Evolutionary conservation across 495 filamentous ascomycete genomes (phyloP).

Genomic region (Amniculicola lignicola): DNA sequence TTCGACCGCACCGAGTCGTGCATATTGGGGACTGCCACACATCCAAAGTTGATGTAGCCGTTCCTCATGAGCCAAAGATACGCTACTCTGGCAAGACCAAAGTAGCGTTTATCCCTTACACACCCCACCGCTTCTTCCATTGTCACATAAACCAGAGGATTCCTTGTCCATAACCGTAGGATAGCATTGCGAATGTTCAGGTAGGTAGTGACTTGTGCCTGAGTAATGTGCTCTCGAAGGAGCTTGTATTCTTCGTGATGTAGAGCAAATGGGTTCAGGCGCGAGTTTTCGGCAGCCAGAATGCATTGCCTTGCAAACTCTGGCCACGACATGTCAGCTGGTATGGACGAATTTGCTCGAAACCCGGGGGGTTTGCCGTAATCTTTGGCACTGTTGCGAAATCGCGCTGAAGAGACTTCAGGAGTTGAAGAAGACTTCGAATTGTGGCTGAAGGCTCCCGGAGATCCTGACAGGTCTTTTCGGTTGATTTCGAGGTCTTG

Average conservation of each 20-base stretch:
- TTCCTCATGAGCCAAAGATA: slow-evolving; percentile 88
- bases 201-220: slow-evolving; percentile 90
- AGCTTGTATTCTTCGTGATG: slow-evolving; percentile 82
- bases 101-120: slow-evolving; percentile 86
- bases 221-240: slow-evolving; percentile 75
- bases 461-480: not conserved
- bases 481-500: not conserved
- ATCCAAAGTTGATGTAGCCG: slow-evolving; percentile 97
- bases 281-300: slow-evolving; percentile 79
- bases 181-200: slow-evolving; percentile 96
- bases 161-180: slow-evolving; percentile 82
- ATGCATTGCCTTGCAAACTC: slow-evolving; percentile 88
- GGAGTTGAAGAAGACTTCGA: slow-evolving; percentile 20
- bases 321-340: slow-evolving; percentile 62
- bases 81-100: slow-evolving; percentile 80
- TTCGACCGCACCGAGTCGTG: slow-evolving; percentile 40
- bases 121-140: slow-evolving; percentile 89
- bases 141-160: slow-evolving; percentile 82
- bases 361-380: slow-evolving; percentile 14
- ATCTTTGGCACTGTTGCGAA: not conserved
- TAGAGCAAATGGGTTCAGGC: slow-evolving; percentile 83
- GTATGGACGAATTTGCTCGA: slow-evolving; percentile 58
- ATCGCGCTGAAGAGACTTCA: slow-evolving; percentile 24
- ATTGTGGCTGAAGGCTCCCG: not conserved
- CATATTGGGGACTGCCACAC: slow-evolving; percentile 63